Percentiles rank a stretch among this genome's conserved stretches.
Evolutionary conservation across 2,329 filamentous ascomycete species (phyloP).

Genomic region (Dothistroma pini): DNA sequence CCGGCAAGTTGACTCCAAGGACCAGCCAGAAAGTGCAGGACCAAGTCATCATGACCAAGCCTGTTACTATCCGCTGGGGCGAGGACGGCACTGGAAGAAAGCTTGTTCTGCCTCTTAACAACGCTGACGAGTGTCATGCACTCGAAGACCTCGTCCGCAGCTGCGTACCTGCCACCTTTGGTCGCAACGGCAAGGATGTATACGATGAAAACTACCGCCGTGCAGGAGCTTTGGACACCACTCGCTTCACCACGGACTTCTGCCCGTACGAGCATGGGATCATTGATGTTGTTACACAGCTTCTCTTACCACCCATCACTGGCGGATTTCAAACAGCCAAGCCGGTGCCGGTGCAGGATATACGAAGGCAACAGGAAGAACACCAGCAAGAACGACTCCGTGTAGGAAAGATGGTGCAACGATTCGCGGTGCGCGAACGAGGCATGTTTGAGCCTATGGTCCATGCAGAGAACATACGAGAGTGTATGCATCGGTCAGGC

Average conservation of each 20-base stretch:
- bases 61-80: constrained; percentile 13
- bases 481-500: neutral
- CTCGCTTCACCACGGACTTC: constrained; percentile 37
- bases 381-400: neutral
- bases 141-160: constrained; percentile 10
- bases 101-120: constrained; percentile 2
- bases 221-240: constrained; percentile 49
- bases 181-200: constrained; percentile 43
- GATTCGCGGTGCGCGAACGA: neutral
- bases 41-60: constrained; percentile 9
- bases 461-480: neutral
- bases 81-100: neutral
- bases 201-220: constrained; percentile 52
- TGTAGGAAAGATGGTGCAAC: neutral
- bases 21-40: constrained; percentile 2
- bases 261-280: constrained; percentile 42
- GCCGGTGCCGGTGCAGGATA: neutral
- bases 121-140: neutral
- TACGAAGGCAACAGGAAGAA: neutral
- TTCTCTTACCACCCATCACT: constrained; percentile 38
- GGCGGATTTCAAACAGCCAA: constrained; percentile 7
- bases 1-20: constrained; percentile 7
- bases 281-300: constrained; percentile 47
- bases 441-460: neutral
- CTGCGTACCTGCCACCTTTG: constrained; percentile 49